Evolutionary conservation across 306 rosid genomes (phyloP).

Genomic region (Corylus americana): DNA sequence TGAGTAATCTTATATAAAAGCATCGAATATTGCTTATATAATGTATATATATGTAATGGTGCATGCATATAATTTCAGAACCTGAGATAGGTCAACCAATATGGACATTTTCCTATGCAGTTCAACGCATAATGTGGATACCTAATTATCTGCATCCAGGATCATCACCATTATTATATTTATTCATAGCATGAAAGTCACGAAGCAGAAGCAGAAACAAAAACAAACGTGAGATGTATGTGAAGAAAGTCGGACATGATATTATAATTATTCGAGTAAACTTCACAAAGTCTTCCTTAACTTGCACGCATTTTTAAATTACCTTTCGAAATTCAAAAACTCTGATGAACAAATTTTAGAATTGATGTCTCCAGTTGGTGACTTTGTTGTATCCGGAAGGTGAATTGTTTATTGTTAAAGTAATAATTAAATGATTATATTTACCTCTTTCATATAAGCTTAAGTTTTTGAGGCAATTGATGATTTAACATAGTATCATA

Average conservation of each 20-base stretch:
- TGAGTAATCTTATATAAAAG: constrained; percentile 13
- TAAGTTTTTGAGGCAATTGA: too few species aligned
- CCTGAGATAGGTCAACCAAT: constrained; percentile 91
- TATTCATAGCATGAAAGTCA: not conserved
- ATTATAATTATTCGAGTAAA: not conserved
- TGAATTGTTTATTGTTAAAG: too few species aligned
- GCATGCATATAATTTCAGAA: constrained; percentile 12
- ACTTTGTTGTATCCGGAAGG: too few species aligned
- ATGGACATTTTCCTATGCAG: constrained; percentile 71
- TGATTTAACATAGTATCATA: too few species aligned
- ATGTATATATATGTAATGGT: not conserved
- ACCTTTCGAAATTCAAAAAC: too few species aligned
- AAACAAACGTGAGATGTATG: not conserved
- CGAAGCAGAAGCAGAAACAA: constrained; percentile 2
- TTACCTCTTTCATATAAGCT: too few species aligned
- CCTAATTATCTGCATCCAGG: constrained; percentile 72
- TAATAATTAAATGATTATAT: too few species aligned
- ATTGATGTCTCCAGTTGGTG: too few species aligned
- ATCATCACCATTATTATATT: constrained; percentile 16
- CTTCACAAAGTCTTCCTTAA: too few species aligned
- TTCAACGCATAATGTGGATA: constrained; percentile 77
- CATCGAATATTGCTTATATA: not conserved
- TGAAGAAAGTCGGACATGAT: not conserved
- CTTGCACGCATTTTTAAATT: too few species aligned
- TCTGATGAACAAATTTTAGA: too few species aligned